These are phyloP conservation scores for Cryptococcus sp. DNA, from an alignment of 1,284 basidiomycete species.

Conservation along the genomic window DNA sequence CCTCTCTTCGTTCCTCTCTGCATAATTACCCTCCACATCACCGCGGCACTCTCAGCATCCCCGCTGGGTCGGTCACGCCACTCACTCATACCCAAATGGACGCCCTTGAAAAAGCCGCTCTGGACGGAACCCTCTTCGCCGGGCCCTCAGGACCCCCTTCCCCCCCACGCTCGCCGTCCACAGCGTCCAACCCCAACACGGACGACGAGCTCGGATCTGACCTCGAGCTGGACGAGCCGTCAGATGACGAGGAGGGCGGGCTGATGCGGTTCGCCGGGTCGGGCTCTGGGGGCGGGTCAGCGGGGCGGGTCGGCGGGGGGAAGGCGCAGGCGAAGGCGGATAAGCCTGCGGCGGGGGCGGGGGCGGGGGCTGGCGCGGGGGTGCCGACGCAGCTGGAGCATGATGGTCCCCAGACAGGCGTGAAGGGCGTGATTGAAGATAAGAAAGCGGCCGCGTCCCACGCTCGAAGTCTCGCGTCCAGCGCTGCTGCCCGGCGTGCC, in stretches of 20 bases:
- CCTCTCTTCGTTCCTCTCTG: too few species aligned
- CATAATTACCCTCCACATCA: too few species aligned
- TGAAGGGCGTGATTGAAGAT: conserved; percentile 47
- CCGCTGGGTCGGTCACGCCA: too few species aligned
- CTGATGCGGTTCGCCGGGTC: too few species aligned
- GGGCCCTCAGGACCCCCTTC: conserved; percentile 23
- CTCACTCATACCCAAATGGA: conserved; percentile 5
- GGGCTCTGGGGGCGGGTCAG: too few species aligned
- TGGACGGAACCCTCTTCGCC: conserved; percentile 29
- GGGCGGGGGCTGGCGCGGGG: too few species aligned
- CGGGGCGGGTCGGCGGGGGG: background rate
- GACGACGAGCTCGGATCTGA: conserved; percentile 41
- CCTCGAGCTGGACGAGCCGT: background rate
- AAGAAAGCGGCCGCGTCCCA: conserved; percentile 14
- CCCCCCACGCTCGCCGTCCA: conserved; percentile 25
- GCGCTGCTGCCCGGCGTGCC: conserved; percentile 2
- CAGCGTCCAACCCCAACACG: conserved; percentile 22
- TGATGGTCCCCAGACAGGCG: conserved; percentile 39
- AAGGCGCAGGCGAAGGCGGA: background rate
- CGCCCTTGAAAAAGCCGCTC: conserved; percentile 31
- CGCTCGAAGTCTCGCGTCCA: background rate
- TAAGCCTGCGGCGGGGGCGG: background rate
- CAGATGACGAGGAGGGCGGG: conserved; percentile 2
- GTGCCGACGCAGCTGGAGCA: conserved; percentile 4
- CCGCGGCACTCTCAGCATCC: too few species aligned